phyloP scores from a whole-genome alignment of 805 yeast genomes.

The Kuraishia molischiana region DNA sequence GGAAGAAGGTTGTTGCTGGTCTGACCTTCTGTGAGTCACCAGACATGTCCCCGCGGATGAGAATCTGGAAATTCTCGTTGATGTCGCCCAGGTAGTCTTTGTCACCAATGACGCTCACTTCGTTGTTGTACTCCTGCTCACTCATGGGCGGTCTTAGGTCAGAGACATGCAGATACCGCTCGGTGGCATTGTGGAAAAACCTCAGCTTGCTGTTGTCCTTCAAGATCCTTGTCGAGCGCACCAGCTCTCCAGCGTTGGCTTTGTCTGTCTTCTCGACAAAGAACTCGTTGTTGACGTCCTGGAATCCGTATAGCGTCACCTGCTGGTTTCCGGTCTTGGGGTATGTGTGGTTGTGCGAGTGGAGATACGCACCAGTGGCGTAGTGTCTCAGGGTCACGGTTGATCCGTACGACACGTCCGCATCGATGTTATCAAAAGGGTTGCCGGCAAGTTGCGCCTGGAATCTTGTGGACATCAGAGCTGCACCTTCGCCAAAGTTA shows the following conservation, averaged over 20 bases:
- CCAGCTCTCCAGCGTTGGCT: slow-evolving; percentile 29
- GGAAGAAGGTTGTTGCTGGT: slow-evolving; percentile 63
- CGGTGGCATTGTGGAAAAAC: slow-evolving; percentile 62
- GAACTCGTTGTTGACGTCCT: slow-evolving; percentile 66
- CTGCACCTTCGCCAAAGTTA: slow-evolving; percentile 49
- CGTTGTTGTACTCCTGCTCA: slow-evolving; percentile 83
- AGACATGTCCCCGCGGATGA: slow-evolving; percentile 31
- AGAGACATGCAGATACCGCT: slow-evolving; percentile 58
- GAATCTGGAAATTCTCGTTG: slow-evolving; percentile 62
- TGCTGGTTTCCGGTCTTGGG: slow-evolving; percentile 62
- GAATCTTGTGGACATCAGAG: slow-evolving; percentile 57
- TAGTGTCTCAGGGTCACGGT: slow-evolving; percentile 62
- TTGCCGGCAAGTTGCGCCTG: slow-evolving; percentile 45
- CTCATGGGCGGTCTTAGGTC: slow-evolving; percentile 77
- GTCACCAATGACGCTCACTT: slow-evolving; percentile 68
- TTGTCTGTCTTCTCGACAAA: slow-evolving; percentile 40
- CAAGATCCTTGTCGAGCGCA: slow-evolving; percentile 14
- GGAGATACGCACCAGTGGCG: slow-evolving; percentile 70
- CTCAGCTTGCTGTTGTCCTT: slow-evolving; percentile 48
- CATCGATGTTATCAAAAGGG: slow-evolving; percentile 32
- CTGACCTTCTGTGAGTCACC: slow-evolving; percentile 25
- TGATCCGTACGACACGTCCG: slow-evolving; percentile 67
- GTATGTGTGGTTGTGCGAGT: slow-evolving; percentile 61
- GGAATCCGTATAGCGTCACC: slow-evolving; percentile 60
- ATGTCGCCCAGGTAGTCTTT: slow-evolving; percentile 52